Base-by-base conservation (phyloP, 768 basidiomycete genomes). In the Russula abietina region DNA sequence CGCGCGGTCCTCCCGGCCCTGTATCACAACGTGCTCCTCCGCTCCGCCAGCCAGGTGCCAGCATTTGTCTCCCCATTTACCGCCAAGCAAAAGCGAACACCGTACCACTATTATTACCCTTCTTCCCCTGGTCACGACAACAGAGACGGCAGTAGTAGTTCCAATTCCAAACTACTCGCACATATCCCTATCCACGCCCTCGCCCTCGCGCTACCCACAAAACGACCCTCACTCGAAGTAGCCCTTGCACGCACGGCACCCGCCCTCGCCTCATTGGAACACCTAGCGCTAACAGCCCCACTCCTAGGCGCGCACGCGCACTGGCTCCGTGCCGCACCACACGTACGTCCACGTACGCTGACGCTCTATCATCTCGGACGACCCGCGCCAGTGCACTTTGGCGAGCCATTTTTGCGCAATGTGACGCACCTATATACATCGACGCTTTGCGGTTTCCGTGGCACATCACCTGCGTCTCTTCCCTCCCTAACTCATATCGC, bases 311-410 rank as follows among this genome's bases (percentile, higher is more conserved):
- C 65, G 14, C 67, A 68, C 55, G 67, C 65, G 6, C 60, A 66
- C 59, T 68, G 67, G 67, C 52, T 68, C 17, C 65, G 67, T 32
- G 45, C 16, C 3, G 32, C 61, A 14, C 52, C 38, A 2, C 32
- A 53, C 46, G 60, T 68, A 51, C 59, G 52, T 7, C 67, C 67
- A 0, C 65, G 41, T 53, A 63, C 67, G 49, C 22, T 68, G 33
- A 66, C 63, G 65, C 59, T 68, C 38, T 68, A 66, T 53, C 67
- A 68, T 46, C 65, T 63, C 3, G 67, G 67, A 8, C 61, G 54
- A 1, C 67, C 67, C 12, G 57, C 38, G 5, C 67, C 67, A 1
- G 52, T 66, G 16, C 59, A 63, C 51, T 68, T 66, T 30, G 55
- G 58, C 33, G 67, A 62, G 28, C 65, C 67, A 1, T 68, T 59